Evolutionary conservation across 2,329 filamentous ascomycete species (phyloP).

Genomic region (Tolypocladium endophyticum): DNA sequence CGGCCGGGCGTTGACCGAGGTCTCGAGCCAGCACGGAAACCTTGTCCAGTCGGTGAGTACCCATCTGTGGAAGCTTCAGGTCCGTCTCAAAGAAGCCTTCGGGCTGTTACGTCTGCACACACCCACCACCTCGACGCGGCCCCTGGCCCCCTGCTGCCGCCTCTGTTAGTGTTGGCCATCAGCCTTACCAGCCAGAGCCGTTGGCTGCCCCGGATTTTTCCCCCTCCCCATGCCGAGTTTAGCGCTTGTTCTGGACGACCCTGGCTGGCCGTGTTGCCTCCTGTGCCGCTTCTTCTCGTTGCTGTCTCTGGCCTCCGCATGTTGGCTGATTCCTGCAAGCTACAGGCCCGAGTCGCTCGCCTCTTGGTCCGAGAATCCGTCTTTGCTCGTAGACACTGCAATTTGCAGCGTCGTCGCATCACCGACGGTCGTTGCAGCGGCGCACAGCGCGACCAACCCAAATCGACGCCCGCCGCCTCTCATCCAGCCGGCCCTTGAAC

Average conservation of each 20-base stretch:
- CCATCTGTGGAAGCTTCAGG: not conserved
- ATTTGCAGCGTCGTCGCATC: not conserved
- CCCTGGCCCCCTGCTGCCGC: not conserved
- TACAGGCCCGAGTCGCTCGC: not conserved
- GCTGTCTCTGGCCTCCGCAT: not conserved
- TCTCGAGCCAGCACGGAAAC: not conserved
- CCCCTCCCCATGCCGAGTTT: not conserved
- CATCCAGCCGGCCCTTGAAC: not conserved
- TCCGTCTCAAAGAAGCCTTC: not conserved
- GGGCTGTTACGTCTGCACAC: not conserved
- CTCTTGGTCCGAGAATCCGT: not conserved
- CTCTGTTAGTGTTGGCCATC: not conserved
- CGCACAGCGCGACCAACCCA: not conserved
- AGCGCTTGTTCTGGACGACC: not conserved
- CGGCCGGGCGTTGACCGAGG: not conserved
- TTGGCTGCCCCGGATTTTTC: not conserved
- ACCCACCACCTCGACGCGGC: not conserved
- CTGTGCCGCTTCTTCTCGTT: not conserved
- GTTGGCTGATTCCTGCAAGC: not conserved
- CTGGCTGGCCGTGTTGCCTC: not conserved
- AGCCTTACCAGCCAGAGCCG: not conserved
- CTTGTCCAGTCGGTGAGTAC: not conserved
- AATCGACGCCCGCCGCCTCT: not conserved
- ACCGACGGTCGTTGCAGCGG: not conserved
- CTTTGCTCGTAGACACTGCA: not conserved